Conservation (phyloP, 2,329 filamentous ascomycete species). For the Pseudopyrenochaeta lycopersici region DNA sequence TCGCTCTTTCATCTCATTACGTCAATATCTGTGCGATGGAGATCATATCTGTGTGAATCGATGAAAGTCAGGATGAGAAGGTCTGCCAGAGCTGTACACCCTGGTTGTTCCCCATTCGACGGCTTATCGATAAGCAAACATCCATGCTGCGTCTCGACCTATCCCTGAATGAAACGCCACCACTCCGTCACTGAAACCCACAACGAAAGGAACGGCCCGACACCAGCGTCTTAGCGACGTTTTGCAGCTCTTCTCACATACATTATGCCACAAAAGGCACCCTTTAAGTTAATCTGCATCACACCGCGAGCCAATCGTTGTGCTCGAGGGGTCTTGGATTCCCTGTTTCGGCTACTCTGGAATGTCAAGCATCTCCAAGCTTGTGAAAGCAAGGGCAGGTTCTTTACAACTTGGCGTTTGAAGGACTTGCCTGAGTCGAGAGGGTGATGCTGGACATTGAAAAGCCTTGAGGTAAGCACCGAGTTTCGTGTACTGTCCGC, state of each 20-base stretch:
- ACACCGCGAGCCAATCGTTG: conserved; percentile 10
- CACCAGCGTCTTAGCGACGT: conserved; percentile 32
- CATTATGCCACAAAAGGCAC: conserved; percentile 6
- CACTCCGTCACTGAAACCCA: conserved; percentile 26
- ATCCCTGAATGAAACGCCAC: conserved; percentile 25
- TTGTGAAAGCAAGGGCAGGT: conserved; percentile 10
- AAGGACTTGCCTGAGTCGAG: conserved; percentile 2
- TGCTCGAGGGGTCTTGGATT: conserved; percentile 1
- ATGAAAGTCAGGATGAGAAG: too few species aligned
- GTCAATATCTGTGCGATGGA: too few species aligned
- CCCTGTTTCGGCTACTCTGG: conserved; percentile 6
- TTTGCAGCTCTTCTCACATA: conserved; percentile 13
- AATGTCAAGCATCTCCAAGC: conserved; percentile 8
- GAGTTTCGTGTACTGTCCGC: neutral
- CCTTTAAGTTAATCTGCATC: conserved; percentile 2
- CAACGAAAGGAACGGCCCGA: conserved; percentile 29
- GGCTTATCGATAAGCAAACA: neutral
- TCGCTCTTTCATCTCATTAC: too few species aligned
- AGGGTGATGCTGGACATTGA: conserved; percentile 9
- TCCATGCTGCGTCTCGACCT: neutral
- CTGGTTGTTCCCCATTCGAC: conserved; percentile 4
- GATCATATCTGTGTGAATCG: too few species aligned
- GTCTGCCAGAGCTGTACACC: too few species aligned
- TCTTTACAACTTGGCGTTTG: conserved; percentile 28
- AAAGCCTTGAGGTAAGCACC: conserved; percentile 12